phyloP scores from a whole-genome alignment of 495 filamentous ascomycete species.

The Clohesyomyces aquaticus region DNA sequence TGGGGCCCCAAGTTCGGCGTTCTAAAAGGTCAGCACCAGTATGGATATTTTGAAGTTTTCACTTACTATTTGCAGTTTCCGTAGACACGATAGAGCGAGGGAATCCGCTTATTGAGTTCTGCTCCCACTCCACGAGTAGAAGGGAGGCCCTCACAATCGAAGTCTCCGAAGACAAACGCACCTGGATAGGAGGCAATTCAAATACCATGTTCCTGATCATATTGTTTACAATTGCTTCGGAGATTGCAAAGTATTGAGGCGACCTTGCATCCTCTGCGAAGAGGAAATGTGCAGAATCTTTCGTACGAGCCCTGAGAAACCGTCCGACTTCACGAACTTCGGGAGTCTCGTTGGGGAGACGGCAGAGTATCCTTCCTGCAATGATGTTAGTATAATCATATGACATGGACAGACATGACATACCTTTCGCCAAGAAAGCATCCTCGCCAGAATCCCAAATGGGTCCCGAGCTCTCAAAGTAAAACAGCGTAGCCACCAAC shows the following conservation, averaged over 20 bases:
- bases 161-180: background rate
- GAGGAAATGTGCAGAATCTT: background rate
- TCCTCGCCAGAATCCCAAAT: background rate
- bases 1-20: background rate
- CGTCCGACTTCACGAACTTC: constrained; percentile 8
- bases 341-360: constrained; percentile 9
- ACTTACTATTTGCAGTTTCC: background rate
- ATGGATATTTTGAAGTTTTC: background rate
- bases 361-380: background rate
- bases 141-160: background rate
- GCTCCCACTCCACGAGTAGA: background rate
- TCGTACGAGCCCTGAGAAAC: background rate
- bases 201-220: constrained; percentile 10
- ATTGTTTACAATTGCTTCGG: constrained; percentile 1
- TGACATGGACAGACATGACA: background rate
- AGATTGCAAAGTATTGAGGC: constrained; percentile 1
- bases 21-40: background rate
- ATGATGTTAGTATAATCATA: background rate
- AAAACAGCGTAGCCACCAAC: constrained; percentile 4
- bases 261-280: background rate
- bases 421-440: background rate
- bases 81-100: constrained; percentile 5
- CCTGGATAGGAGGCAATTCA: background rate
- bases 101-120: constrained; percentile 4
- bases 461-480: background rate